These are phyloP conservation scores for Macroventuria anomochaeta DNA, from an alignment of 2,329 filamentous ascomycete species.

Conservation along the genomic window DNA sequence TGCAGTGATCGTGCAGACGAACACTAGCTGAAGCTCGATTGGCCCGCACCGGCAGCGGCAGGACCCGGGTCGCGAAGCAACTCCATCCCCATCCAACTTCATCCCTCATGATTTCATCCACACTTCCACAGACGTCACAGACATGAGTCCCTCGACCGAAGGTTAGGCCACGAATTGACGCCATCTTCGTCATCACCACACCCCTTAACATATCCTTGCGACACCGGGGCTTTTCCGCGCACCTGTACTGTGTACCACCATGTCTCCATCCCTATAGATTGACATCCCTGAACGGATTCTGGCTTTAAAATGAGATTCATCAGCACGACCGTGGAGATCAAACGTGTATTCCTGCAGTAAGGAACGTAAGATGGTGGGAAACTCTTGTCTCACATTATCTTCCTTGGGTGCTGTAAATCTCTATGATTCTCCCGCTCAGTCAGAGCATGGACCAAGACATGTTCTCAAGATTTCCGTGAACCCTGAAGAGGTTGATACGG, in stretches of 20 bases:
- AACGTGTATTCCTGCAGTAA: background rate
- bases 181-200: background rate
- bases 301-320: background rate
- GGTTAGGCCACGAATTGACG: background rate
- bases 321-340: background rate
- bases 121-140: background rate
- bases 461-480: constrained; percentile 6
- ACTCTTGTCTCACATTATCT: background rate
- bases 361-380: background rate
- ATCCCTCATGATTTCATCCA: constrained; percentile 8
- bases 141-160: background rate
- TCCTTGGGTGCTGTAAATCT: background rate
- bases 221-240: background rate
- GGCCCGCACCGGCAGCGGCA: constrained; percentile 12
- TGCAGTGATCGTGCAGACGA: constrained; percentile 16
- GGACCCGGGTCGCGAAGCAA: constrained; percentile 7
- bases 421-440: background rate
- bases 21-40: constrained; percentile 19
- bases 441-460: constrained; percentile 7
- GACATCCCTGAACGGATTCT: background rate
- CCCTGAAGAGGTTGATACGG: constrained; percentile 23
- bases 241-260: constrained; percentile 2
- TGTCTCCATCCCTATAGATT: background rate
- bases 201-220: background rate
- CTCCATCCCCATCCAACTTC: constrained; percentile 18